Conservation (phyloP, 2,329 filamentous ascomycete species). For the Penicillium aurantiogriseum region DNA sequence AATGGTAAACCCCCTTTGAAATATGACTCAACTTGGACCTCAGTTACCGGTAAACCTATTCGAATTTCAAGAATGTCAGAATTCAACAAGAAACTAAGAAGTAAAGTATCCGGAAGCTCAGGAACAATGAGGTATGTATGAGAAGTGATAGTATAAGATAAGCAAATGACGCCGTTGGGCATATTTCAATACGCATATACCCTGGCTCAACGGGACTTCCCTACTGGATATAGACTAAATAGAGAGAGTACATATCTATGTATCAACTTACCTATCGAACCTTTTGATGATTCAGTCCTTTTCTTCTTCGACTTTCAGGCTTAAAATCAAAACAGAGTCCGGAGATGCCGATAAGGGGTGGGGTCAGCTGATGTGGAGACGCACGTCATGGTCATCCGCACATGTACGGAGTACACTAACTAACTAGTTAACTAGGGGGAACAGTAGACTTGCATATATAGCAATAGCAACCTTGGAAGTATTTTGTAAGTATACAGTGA, state of each 20-base stretch:
- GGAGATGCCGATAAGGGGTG: constrained; percentile 8
- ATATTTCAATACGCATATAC: background rate
- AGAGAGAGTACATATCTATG: background rate
- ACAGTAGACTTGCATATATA: no score
- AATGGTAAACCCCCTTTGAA: background rate
- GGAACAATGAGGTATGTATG: constrained; percentile 12
- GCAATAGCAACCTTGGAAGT: background rate
- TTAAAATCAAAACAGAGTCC: background rate
- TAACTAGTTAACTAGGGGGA: background rate
- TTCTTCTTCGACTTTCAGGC: background rate
- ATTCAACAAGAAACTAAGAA: background rate
- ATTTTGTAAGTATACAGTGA: background rate
- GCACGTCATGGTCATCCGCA: constrained; percentile 11
- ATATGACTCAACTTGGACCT: background rate
- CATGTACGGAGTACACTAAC: background rate
- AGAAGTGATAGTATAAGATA: constrained; percentile 9
- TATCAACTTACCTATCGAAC: background rate
- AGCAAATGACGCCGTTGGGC: constrained; percentile 4
- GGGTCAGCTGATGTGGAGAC: constrained; percentile 13
- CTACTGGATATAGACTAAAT: background rate
- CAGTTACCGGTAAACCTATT: background rate
- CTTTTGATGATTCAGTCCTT: background rate
- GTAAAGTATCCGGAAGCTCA: background rate
- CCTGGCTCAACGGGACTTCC: background rate
- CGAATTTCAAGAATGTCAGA: background rate